phyloP scores from a whole-genome alignment of 2,329 filamentous ascomycete species.

The Diaporthe ilicicola region DNA sequence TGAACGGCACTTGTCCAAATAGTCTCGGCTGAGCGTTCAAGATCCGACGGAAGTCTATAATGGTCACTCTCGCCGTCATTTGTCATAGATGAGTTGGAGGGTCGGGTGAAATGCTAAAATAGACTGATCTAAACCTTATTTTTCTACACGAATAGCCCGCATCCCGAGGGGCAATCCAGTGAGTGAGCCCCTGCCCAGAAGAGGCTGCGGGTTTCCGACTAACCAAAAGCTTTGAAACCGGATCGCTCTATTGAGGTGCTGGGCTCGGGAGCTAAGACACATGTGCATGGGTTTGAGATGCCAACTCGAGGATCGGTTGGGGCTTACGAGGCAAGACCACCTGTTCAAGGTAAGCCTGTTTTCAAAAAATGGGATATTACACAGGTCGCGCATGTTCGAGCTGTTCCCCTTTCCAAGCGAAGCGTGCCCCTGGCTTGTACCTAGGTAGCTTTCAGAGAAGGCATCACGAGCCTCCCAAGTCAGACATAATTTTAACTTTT shows the following conservation, averaged over 20 bases:
- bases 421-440: background rate
- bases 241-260: background rate
- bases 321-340: background rate
- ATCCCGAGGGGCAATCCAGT: background rate
- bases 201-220: no score
- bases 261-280: background rate
- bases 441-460: background rate
- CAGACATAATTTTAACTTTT: background rate
- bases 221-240: background rate
- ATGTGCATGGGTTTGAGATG: background rate
- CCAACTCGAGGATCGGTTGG: background rate
- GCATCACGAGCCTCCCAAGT: background rate
- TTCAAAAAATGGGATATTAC: background rate
- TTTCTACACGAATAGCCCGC: background rate
- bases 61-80: no score
- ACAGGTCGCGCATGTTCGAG: background rate
- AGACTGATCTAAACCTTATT: background rate
- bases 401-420: background rate
- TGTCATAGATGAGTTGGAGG: no score
- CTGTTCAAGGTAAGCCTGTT: background rate
- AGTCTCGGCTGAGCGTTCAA: no score
- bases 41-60: no score
- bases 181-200: no score
- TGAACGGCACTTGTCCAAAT: no score
- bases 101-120: no score